phyloP scores from a whole-genome alignment of 768 basidiomycete genomes.

The Astraeus odoratus region DNA sequence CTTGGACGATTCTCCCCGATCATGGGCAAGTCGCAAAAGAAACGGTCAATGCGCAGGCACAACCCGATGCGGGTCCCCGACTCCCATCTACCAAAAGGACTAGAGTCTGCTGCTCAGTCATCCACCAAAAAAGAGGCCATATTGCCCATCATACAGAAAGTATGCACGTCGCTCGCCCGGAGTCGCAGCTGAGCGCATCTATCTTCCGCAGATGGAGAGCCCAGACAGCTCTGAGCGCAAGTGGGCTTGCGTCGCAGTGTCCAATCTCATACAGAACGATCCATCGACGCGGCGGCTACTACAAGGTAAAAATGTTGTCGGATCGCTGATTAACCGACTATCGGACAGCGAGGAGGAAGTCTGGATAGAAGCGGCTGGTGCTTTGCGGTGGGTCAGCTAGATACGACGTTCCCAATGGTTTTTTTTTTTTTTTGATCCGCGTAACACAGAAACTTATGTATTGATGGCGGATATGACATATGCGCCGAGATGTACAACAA shows the following conservation, averaged over 20 bases:
- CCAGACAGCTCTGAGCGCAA: slow-evolving; percentile 75
- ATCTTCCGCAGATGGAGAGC: slow-evolving; percentile 57
- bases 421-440: background rate
- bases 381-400: slow-evolving; percentile 59
- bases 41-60: slow-evolving; percentile 75
- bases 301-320: slow-evolving; percentile 88
- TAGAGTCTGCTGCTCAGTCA: slow-evolving; percentile 63
- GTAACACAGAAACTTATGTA: slow-evolving; percentile 73
- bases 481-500: slow-evolving; percentile 98
- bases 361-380: slow-evolving; percentile 81
- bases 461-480: slow-evolving; percentile 93
- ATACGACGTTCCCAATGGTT: background rate
- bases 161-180: slow-evolving; percentile 22
- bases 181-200: slow-evolving; percentile 1
- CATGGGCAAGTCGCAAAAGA: slow-evolving; percentile 96
- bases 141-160: slow-evolving; percentile 88
- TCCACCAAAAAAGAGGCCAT: slow-evolving; percentile 75
- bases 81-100: slow-evolving; percentile 80
- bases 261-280: slow-evolving; percentile 92
- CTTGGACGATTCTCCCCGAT: too few species aligned
- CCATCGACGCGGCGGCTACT: slow-evolving; percentile 84
- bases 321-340: slow-evolving; percentile 76
- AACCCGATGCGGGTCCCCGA: slow-evolving; percentile 94
- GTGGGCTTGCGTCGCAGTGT: slow-evolving; percentile 96
- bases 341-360: slow-evolving; percentile 90